A percentile compares a stretch with the other conserved stretches of the same genome.
Evolutionary conservation across 805 yeast species (phyloP).

Genomic region (Candida orba): DNA sequence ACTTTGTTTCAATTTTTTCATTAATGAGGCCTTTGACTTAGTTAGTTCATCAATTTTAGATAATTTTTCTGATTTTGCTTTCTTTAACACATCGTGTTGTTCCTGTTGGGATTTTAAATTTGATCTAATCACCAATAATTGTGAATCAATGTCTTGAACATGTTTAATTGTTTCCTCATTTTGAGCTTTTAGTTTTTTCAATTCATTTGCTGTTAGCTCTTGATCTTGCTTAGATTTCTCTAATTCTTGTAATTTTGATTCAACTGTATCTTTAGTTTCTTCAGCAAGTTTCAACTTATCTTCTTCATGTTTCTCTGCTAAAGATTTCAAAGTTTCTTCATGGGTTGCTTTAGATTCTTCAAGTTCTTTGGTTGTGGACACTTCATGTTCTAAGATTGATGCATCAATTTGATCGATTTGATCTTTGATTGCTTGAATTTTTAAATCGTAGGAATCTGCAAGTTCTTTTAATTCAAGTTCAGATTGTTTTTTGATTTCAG

Average conservation of each 20-base stretch:
- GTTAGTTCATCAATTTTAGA: conserved; percentile 15
- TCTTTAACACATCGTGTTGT: conserved; percentile 14
- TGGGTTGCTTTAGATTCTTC: conserved; percentile 11
- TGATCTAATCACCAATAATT: conserved; percentile 12
- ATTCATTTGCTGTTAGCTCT: conserved; percentile 13
- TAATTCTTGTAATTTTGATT: conserved; percentile 15
- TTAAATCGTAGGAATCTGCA: conserved; percentile 14
- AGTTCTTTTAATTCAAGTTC: conserved; percentile 15
- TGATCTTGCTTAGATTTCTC: conserved; percentile 19
- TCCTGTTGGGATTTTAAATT: conserved; percentile 13
- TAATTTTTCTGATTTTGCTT: conserved; percentile 10
- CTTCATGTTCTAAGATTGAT: conserved; percentile 12
- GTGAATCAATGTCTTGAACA: conserved; percentile 12
- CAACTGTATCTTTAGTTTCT: conserved; percentile 19
- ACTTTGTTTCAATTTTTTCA: conserved; percentile 5
- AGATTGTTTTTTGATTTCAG: conserved; percentile 11
- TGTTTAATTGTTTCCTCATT: conserved; percentile 20
- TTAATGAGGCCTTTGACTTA: conserved; percentile 14
- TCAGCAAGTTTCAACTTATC: conserved; percentile 13
- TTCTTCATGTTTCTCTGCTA: conserved; percentile 20
- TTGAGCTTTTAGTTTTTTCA: conserved; percentile 19
- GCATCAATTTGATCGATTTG: conserved; percentile 19
- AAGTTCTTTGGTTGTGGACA: conserved; percentile 9
- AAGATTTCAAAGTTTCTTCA: conserved; percentile 12
- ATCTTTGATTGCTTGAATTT: conserved; percentile 17